Evolutionary conservation across 169 alveolate species (phyloP).

Genomic region (Plasmodium inui): DNA sequence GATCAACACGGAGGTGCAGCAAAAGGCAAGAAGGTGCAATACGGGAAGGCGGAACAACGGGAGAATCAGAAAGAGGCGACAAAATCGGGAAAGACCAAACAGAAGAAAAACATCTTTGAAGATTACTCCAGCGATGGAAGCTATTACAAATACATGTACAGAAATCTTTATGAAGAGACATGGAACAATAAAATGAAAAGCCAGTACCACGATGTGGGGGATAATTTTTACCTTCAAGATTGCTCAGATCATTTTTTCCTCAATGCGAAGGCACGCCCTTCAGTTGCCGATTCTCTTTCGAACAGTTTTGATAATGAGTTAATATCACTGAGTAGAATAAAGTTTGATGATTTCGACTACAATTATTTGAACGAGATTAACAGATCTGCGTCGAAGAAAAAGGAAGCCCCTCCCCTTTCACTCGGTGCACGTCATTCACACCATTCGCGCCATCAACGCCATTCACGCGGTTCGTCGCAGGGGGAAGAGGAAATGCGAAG

Average conservation of each 20-base stretch:
- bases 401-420: neutral
- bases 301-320: slow-evolving; percentile 65
- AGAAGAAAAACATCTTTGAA: slow-evolving; percentile 32
- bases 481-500: slow-evolving; percentile 1
- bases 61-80: neutral
- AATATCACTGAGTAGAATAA: slow-evolving; percentile 45
- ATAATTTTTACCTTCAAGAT: slow-evolving; percentile 63
- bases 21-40: neutral
- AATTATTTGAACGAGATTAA: slow-evolving; percentile 31
- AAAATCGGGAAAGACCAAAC: neutral
- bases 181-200: slow-evolving; percentile 41
- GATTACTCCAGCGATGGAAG: slow-evolving; percentile 75
- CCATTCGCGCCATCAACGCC: no score
- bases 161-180: slow-evolving; percentile 66
- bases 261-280: slow-evolving; percentile 14
- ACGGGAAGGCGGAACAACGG: neutral
- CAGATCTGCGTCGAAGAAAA: slow-evolving; percentile 2
- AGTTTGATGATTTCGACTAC: slow-evolving; percentile 73
- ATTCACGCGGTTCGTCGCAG: neutral
- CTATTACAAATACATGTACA: slow-evolving; percentile 61
- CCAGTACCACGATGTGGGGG: slow-evolving; percentile 55
- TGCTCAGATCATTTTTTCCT: slow-evolving; percentile 73
- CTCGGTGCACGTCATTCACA: neutral
- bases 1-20: neutral
- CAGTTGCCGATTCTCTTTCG: slow-evolving; percentile 30